Evolutionary conservation across 768 basidiomycete genomes (phyloP), one percentile per base, ranked within the genome.

Genomic region (Suillus subluteus): DNA sequence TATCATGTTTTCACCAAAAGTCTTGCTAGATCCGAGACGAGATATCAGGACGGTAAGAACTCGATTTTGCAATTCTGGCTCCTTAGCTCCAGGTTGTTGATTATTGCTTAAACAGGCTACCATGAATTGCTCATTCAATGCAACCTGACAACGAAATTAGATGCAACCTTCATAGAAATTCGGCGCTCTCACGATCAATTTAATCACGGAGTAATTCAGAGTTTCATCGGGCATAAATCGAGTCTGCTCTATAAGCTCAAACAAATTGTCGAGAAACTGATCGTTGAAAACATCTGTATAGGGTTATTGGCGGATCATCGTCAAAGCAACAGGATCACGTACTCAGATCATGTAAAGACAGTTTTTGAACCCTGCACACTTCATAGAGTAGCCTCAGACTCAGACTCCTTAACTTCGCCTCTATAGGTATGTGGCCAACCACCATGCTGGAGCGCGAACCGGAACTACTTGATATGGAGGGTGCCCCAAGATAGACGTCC

Each of bases 121-220:
- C 97, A 99, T 99, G 79, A 97, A 99, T 78, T 99, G 96, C 75
- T 99, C 97, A 73, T 98, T 99, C 38, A 99, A 82, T 0, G 96
- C 90, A 40, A 96, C 90, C 95, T 96, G 72, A 1, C 40, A 62
- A 59, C 32, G 46, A 73, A 38, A 62, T 48, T 40, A 41, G 40
- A 21, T 54, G 6, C 21, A 38, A 30, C 48, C 54, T 41, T 40
- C 52, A 32, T 18, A 38, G 12, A 63, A 62, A 16, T 59, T 43
- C 65, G 26, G 62, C 11, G 23, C 21, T 77, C 91, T 75, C 72
- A 96, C 96, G 68, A 99, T 89, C 41, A 98, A 83, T 75, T 96
- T 96, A 76, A 99, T 96, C 44, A 98, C 90, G 1, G 93, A 90
- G 75, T 98, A 99, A 73, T 98, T 99, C 79, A 98, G 91, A 0